Evolutionary conservation across 2,329 filamentous ascomycete species (phyloP), one percentile per base, ranked within the genome.

Genomic region (Ascosphaera apis): DNA sequence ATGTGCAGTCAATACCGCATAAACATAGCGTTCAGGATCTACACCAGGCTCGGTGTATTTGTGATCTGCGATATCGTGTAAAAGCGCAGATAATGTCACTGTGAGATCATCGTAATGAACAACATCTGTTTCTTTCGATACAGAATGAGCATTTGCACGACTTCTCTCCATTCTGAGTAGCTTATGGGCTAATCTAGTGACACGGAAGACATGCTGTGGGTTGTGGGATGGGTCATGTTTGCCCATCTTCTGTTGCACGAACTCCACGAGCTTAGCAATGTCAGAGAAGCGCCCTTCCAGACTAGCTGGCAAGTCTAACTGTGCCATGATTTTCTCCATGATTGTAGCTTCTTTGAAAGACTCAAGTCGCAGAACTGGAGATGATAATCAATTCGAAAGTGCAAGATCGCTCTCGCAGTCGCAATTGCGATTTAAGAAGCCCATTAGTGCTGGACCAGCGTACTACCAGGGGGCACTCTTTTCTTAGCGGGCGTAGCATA

Each of bases 41-140:
- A 53, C 42, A 42, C 48, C 45, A 7, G 51, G 47, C 15, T 52
- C 42, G 1, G 73, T 53, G 53, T 91, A 91, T 57, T 91, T 92
- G 53, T 67, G 72, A 57, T 92, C 84, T 41, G 79, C 81, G 13
- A 91, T 74, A 47, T 92, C 84, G 57, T 92, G 84, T n/a, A 86
- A 66, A 3, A 84, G 64, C 1, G 78, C 79, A 1, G 71, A 62
- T 17, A 91, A 70, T 18, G 69, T 69, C 43, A 88, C 62, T 17
- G 72, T 53, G 8, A 61, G 57, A 3, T 56, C 57, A 50, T 79
- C 63, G 46, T 63, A 63, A 13, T 23, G 12, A 6, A 5, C 21
- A 5, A 25, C 11, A 6, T 5, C 21, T 25, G 21, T 25, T 11
- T 25, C 6, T 25, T 6, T 5, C 11, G 5, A 25, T 25, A 25